These are phyloP conservation scores for Thamnidium elegans DNA, from an alignment of 192 early-diverging fungal genomes.

Conservation along the genomic window DNA sequence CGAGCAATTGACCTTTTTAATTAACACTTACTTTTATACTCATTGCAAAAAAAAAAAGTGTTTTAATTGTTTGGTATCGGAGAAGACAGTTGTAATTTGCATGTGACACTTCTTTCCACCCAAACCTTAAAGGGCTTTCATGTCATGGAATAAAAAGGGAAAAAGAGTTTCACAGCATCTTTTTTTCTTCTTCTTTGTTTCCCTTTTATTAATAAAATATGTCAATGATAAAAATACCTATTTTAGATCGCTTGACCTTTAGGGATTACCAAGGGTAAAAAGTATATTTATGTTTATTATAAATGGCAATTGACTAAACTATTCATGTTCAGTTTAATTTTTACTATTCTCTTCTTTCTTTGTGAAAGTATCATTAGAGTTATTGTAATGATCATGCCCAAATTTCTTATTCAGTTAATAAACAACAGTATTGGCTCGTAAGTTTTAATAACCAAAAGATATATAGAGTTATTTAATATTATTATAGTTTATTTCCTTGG, in stretches of 20 bases:
- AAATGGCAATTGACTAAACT: neutral
- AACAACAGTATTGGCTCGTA: slow-evolving; percentile 30
- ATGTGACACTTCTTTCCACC: too few relatives aligned
- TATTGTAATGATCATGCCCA: slow-evolving; percentile 61
- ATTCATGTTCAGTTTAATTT: slow-evolving; percentile 33
- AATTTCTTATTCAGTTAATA: slow-evolving; percentile 46
- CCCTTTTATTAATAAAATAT: too few relatives aligned
- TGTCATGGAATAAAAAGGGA: too few relatives aligned
- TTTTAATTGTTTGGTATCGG: too few relatives aligned
- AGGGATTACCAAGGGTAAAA: slow-evolving; percentile 56
- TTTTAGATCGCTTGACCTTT: slow-evolving; percentile 57
- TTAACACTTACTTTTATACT: too few relatives aligned
- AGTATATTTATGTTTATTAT: neutral
- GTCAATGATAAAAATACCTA: slow-evolving; percentile 43
- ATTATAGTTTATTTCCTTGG: slow-evolving; percentile 23
- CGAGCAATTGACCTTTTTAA: too few relatives aligned
- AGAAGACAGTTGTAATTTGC: too few relatives aligned
- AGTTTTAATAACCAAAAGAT: neutral
- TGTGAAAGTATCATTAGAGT: slow-evolving; percentile 70
- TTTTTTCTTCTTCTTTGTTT: too few relatives aligned
- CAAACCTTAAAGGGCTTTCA: too few relatives aligned
- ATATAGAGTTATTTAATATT: neutral
- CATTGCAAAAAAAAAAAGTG: too few relatives aligned
- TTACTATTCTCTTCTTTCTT: slow-evolving; percentile 63
- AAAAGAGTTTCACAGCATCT: too few relatives aligned